These are phyloP conservation scores for Curvularia spicifera DNA, from an alignment of 2,329 filamentous ascomycete genomes.

Conservation along the genomic window DNA sequence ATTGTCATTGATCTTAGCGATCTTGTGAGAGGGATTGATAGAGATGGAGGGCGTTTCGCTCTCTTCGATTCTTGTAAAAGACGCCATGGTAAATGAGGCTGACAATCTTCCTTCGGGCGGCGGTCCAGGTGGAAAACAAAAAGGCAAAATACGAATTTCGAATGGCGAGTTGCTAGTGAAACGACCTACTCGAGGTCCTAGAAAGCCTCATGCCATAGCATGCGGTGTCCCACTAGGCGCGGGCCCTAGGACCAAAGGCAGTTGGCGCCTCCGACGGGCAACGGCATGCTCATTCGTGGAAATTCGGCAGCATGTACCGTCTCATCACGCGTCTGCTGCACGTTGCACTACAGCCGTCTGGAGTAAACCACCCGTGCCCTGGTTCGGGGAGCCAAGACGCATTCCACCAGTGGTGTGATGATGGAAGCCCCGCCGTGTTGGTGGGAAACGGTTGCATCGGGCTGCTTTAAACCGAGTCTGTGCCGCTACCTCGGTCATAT, in stretches of 20 bases:
- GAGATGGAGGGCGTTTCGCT: slow-evolving; percentile 68
- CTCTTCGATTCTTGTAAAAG: slow-evolving; percentile 71
- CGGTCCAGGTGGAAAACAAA: neutral
- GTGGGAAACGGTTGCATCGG: slow-evolving; percentile 13
- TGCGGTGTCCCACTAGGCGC: slow-evolving; percentile 11
- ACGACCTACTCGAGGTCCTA: slow-evolving; percentile 16
- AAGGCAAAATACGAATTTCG: neutral
- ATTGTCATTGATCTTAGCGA: slow-evolving; percentile 78
- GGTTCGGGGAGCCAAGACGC: slow-evolving; percentile 3
- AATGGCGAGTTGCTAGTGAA: slow-evolving; percentile 10
- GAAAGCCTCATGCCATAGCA: slow-evolving; percentile 19
- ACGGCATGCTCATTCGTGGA: slow-evolving; percentile 11
- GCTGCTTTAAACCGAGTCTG: slow-evolving; percentile 20
- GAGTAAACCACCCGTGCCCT: slow-evolving; percentile 8
- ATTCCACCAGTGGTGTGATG: slow-evolving; percentile 16
- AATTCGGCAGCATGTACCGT: slow-evolving; percentile 1
- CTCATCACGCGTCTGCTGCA: neutral
- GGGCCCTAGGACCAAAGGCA: slow-evolving; percentile 13
- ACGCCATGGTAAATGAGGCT: slow-evolving; percentile 63
- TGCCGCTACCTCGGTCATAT: slow-evolving; percentile 18
- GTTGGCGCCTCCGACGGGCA: slow-evolving; percentile 7
- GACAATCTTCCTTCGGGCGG: neutral
- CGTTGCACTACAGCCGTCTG: slow-evolving; percentile 6
- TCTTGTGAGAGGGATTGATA: slow-evolving; percentile 67
- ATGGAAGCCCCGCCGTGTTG: slow-evolving; percentile 8